Conservation (phyloP, 331 rosid species). For the Spiraea crenata region DNA sequence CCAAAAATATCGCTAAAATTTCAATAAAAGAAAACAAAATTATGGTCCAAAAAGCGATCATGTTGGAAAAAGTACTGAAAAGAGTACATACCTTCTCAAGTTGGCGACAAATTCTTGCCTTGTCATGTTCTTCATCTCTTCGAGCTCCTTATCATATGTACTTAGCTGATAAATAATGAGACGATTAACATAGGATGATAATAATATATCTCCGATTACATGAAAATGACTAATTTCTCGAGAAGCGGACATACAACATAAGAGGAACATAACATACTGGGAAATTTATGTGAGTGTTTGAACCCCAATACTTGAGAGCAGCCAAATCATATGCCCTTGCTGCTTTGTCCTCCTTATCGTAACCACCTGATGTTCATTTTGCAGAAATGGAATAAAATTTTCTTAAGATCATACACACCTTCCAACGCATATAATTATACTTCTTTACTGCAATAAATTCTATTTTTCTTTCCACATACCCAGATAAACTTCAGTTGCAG, state of each 20-base stretch:
- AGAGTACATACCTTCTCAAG: conserved; percentile 69
- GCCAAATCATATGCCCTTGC: conserved; percentile 98
- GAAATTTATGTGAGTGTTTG: conserved; percentile 94
- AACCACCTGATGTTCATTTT: conserved; percentile 70
- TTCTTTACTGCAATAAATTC: not conserved
- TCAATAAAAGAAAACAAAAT: not conserved
- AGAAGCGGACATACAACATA: too few relatives aligned
- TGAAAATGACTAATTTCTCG: too few relatives aligned
- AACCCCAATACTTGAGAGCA: conserved; percentile 99
- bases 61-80: not conserved
- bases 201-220: too few relatives aligned
- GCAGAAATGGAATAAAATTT: conserved; percentile 7
- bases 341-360: conserved; percentile 98
- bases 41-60: conserved; percentile 21
- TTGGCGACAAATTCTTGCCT: conserved; percentile 98
- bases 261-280: conserved; percentile 50
- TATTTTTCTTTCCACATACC: conserved; percentile 48
- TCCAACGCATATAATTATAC: conserved; percentile 24
- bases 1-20: not conserved
- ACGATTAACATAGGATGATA: too few relatives aligned
- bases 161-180: conserved; percentile 51
- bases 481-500: conserved; percentile 72
- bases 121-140: conserved; percentile 94
- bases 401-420: conserved; percentile 31
- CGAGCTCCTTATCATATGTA: conserved; percentile 80